These are phyloP conservation scores for Salvia sclarea DNA, from an alignment of 305 asterid species.

Conservation along the genomic window DNA sequence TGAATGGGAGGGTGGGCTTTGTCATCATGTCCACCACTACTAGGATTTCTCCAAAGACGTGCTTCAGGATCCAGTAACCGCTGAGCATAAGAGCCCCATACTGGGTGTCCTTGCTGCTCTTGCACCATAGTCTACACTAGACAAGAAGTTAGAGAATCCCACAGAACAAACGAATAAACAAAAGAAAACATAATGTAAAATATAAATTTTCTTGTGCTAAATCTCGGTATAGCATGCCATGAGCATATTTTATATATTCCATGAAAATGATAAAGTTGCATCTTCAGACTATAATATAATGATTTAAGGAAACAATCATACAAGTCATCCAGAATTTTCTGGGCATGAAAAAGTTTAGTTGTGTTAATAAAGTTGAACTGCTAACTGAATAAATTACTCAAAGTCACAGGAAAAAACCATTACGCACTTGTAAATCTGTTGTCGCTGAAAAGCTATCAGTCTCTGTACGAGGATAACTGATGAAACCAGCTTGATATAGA, in stretches of 20 bases:
- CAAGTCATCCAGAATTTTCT: slow-evolving; percentile 10
- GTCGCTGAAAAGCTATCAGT: slow-evolving; percentile 80
- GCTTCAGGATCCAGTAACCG: slow-evolving; percentile 79
- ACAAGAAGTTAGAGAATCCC: slow-evolving; percentile 17
- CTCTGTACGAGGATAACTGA: slow-evolving; percentile 99
- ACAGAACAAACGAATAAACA: neutral
- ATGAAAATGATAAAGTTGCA: slow-evolving; percentile 7
- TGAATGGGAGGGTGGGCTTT: slow-evolving; percentile 99
- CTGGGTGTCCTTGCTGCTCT: slow-evolving; percentile 89
- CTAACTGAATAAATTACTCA: slow-evolving; percentile 24
- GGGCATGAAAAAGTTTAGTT: slow-evolving; percentile 17
- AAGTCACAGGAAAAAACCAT: slow-evolving; percentile 24
- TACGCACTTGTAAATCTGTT: slow-evolving; percentile 73
- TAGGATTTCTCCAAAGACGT: slow-evolving; percentile 88
- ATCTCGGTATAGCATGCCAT: slow-evolving; percentile 8
- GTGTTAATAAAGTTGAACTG: neutral
- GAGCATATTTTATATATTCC: neutral
- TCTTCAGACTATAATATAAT: neutral
- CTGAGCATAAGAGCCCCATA: slow-evolving; percentile 92
- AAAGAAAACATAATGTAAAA: neutral
- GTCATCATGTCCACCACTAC: slow-evolving; percentile 95
- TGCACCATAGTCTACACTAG: slow-evolving; percentile 71
- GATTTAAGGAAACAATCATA: slow-evolving; percentile 15
- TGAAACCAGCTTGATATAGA: slow-evolving; percentile 92
- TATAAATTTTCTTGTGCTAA: slow-evolving; percentile 7